A percentile compares a stretch with the other conserved stretches of the same genome.
phyloP scores from a whole-genome alignment of 2,329 filamentous ascomycete genomes.

The Xylaria multiplex region DNA sequence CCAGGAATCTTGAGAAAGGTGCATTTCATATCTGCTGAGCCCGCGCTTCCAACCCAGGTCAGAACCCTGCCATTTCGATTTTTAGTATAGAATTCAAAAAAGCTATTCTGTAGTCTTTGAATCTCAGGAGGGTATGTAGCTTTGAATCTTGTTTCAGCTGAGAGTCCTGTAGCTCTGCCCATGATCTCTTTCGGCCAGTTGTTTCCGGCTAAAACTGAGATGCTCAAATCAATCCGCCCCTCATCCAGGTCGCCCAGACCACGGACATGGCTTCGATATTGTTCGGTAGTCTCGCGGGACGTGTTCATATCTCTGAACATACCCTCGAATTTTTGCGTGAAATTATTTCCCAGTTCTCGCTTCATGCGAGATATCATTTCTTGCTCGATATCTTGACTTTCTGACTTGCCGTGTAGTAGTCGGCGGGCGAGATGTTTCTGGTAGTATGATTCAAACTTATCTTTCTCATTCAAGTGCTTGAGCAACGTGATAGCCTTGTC shows the following conservation, averaged over 20 bases:
- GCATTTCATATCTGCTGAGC: constrained; percentile 87
- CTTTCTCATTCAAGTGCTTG: constrained; percentile 89
- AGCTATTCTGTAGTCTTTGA: constrained; percentile 80
- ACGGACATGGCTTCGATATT: constrained; percentile 76
- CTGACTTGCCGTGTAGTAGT: constrained; percentile 86
- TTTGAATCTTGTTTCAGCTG: constrained; percentile 55
- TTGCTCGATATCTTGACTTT: constrained; percentile 91
- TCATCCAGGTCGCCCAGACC: constrained; percentile 62
- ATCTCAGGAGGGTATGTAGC: constrained; percentile 82
- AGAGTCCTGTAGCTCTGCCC: constrained; percentile 66
- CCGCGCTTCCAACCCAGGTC: constrained; percentile 78
- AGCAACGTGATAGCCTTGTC: constrained; percentile 91
- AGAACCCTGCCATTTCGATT: constrained; percentile 89
- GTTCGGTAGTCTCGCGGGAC: constrained; percentile 81
- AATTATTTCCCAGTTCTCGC: constrained; percentile 92
- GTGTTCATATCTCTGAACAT: constrained; percentile 98
- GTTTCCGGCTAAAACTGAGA: constrained; percentile 90
- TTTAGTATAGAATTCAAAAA: constrained; percentile 87
- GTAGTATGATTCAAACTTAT: constrained; percentile 96
- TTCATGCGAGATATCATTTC: constrained; percentile 98
- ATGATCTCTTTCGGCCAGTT: constrained; percentile 95
- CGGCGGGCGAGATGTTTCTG: constrained; percentile 94
- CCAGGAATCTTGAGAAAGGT: constrained; percentile 77
- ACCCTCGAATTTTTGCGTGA: constrained; percentile 90
- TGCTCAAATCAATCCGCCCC: constrained; percentile 78